Conservation (phyloP, 345 rosid species). For the Sisymbrium irio region DNA sequence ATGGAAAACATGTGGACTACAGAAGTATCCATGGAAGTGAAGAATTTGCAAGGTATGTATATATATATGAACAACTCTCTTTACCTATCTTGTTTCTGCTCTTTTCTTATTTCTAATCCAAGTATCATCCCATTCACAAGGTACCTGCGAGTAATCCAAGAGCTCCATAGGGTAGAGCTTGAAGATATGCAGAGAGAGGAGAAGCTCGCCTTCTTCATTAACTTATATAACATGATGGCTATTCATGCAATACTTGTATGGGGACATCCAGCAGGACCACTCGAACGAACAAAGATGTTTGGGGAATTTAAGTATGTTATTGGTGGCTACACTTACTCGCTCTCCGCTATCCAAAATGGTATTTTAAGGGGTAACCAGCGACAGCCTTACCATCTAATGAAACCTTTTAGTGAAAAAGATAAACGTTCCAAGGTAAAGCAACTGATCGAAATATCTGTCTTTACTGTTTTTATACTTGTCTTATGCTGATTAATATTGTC, state of each 20-base stretch:
- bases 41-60: conserved; percentile 83
- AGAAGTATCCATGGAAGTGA: conserved; percentile 91
- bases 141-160: conserved; percentile 74
- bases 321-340: conserved; percentile 71
- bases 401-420: conserved; percentile 71
- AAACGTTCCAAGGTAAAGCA: conserved; percentile 54
- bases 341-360: conserved; percentile 83
- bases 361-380: conserved; percentile 75
- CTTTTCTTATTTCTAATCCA: not conserved
- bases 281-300: conserved; percentile 66
- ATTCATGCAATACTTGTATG: conserved; percentile 72
- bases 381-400: conserved; percentile 76
- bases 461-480: not conserved
- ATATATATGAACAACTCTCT: not conserved
- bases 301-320: conserved; percentile 80
- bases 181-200: conserved; percentile 68
- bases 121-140: conserved; percentile 32
- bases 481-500: not conserved
- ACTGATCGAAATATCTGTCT: not conserved
- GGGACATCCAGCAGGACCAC: conserved; percentile 70
- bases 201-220: conserved; percentile 76
- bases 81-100: not conserved
- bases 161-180: conserved; percentile 76
- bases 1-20: conserved; percentile 85
- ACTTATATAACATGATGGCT: conserved; percentile 88